Conservation (phyloP, 768 basidiomycete genomes). For the Lyophyllum atratum region DNA sequence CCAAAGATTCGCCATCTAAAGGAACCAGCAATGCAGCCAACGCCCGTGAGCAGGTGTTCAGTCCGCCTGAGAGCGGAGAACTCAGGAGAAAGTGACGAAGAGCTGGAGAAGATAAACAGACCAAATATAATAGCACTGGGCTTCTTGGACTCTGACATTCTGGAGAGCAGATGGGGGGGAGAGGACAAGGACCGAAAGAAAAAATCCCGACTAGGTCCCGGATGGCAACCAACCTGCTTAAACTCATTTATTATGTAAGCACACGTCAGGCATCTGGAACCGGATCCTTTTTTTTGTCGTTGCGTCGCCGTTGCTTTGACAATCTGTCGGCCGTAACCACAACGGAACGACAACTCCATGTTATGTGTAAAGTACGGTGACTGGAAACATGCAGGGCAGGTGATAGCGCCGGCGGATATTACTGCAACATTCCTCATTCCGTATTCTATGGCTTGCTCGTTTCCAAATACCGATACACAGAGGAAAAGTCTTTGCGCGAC, state of each 20-base stretch:
- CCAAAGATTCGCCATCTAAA: slow-evolving; percentile 63
- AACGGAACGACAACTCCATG: not conserved
- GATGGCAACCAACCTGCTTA: slow-evolving; percentile 14
- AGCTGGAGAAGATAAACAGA: slow-evolving; percentile 32
- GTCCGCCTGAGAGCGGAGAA: slow-evolving; percentile 55
- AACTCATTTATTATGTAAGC: slow-evolving; percentile 20
- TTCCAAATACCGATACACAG: slow-evolving; percentile 69
- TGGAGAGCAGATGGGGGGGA: slow-evolving; percentile 14
- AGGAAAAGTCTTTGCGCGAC: slow-evolving; percentile 76
- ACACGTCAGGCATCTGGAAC: not conserved
- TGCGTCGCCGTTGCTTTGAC: slow-evolving; percentile 1
- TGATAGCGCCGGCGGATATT: not conserved
- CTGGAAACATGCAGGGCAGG: not conserved
- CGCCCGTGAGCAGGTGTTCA: slow-evolving; percentile 77
- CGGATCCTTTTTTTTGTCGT: not conserved
- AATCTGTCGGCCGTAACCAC: not conserved
- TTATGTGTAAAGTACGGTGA: not conserved
- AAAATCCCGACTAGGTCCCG: slow-evolving; percentile 4
- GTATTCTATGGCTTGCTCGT: slow-evolving; percentile 17
- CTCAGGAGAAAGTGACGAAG: not conserved
- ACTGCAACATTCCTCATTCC: slow-evolving; percentile 7
- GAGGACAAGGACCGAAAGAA: slow-evolving; percentile 7
- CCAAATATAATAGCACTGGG: slow-evolving; percentile 80
- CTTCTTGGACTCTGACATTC: slow-evolving; percentile 37
- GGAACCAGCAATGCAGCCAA: slow-evolving; percentile 72